Evolutionary conservation across 441 rosid genomes (phyloP).

Genomic region (Populus tomentosa): DNA sequence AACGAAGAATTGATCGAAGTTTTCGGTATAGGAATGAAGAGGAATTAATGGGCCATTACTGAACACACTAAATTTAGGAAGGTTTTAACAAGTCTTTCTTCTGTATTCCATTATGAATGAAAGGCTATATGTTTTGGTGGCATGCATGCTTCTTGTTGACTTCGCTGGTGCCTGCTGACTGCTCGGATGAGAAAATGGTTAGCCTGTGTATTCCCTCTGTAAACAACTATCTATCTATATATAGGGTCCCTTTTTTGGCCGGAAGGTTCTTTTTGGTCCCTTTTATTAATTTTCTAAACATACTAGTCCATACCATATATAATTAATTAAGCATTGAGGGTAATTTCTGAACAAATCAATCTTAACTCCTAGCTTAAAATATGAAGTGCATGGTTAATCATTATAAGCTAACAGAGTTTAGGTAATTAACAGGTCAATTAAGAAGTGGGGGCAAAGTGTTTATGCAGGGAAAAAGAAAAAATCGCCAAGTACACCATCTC

Average conservation of each 20-base stretch:
- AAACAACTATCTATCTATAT: too few relatives aligned
- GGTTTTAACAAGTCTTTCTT: conserved; percentile 17
- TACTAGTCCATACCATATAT: background rate
- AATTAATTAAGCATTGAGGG: too few relatives aligned
- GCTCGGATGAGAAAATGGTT: background rate
- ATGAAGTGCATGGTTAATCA: background rate
- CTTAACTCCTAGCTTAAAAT: too few relatives aligned
- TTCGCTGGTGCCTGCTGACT: background rate
- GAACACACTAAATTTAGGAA: conserved; percentile 18
- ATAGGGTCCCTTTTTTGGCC: background rate
- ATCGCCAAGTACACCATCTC: background rate
- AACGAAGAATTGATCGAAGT: conserved; percentile 17
- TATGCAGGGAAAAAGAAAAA: background rate
- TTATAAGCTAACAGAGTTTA: background rate
- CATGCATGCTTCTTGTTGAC: background rate
- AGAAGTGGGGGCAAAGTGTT: background rate
- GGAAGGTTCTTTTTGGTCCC: background rate
- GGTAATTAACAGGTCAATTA: background rate
- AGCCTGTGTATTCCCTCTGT: background rate
- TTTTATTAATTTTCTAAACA: too few relatives aligned
- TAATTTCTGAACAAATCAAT: too few relatives aligned
- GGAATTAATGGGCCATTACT: background rate
- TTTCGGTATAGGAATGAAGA: conserved; percentile 12
- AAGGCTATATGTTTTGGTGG: background rate
- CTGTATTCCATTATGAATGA: background rate